phyloP scores from a whole-genome alignment of 1,139 yeast genomes.

The Zhuliangozyma blackwelliae region DNA sequence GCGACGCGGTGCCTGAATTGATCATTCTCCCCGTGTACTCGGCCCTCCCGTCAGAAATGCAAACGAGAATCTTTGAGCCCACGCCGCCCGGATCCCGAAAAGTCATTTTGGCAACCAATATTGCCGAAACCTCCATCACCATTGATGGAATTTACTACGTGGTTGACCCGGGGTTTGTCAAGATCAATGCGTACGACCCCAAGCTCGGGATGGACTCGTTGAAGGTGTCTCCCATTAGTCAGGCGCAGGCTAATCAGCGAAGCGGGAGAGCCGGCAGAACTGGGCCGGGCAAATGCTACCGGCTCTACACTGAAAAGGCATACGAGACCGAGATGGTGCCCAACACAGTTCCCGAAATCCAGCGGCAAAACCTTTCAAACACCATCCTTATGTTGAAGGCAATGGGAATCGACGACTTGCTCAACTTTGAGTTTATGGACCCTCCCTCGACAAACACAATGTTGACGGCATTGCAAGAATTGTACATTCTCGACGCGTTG shows the following conservation, averaged over 20 bases:
- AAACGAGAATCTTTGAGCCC: slow-evolving; percentile 67
- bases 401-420: slow-evolving; percentile 83
- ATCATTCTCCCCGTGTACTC: slow-evolving; percentile 85
- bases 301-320: slow-evolving; percentile 69
- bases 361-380: slow-evolving; percentile 80
- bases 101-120: slow-evolving; percentile 74
- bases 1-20: slow-evolving; percentile 60
- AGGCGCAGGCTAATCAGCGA: slow-evolving; percentile 80
- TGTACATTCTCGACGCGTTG: slow-evolving; percentile 77
- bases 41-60: slow-evolving; percentile 72
- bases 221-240: slow-evolving; percentile 69
- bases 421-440: slow-evolving; percentile 89
- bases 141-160: slow-evolving; percentile 77
- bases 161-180: slow-evolving; percentile 78
- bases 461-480: slow-evolving; percentile 75
- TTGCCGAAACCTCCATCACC: slow-evolving; percentile 79
- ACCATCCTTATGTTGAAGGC: slow-evolving; percentile 89
- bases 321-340: slow-evolving; percentile 75
- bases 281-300: slow-evolving; percentile 77
- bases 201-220: slow-evolving; percentile 75
- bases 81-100: slow-evolving; percentile 69
- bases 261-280: slow-evolving; percentile 87
- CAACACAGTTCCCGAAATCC: slow-evolving; percentile 87
- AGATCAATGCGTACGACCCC: slow-evolving; percentile 72
- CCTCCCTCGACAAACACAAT: slow-evolving; percentile 81